Percentiles rank a stretch among this genome's conserved stretches.
Conservation (phyloP, 1,284 basidiomycete species). For the Stygiomarasmius scandens region DNA sequence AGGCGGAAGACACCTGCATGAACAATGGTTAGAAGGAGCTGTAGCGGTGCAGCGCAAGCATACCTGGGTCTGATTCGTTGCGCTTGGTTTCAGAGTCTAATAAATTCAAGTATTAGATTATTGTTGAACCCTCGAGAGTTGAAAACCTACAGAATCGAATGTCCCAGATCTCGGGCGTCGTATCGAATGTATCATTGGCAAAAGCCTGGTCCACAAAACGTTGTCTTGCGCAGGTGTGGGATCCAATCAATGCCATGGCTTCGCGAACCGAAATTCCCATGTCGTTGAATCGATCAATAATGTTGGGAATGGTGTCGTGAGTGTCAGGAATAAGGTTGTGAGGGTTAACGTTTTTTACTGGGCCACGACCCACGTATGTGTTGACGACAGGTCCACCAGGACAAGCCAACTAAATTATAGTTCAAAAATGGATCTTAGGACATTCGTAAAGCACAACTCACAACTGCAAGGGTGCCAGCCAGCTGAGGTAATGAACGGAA, state of each 20-base stretch:
- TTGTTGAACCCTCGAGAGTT: too few species aligned
- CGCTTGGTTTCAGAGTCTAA: not conserved
- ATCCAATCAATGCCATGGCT: slow-evolving; percentile 20
- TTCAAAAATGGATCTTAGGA: too few species aligned
- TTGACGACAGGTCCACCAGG: slow-evolving; percentile 17
- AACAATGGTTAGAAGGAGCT: too few species aligned
- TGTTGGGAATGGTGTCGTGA: slow-evolving; percentile 1
- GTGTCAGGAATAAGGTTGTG: slow-evolving; percentile 19
- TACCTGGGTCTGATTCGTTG: not conserved
- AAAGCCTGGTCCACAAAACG: slow-evolving; percentile 15
- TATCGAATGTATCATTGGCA: slow-evolving; percentile 12
- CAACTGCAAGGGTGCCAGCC: slow-evolving; percentile 7
- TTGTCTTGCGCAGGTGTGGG: slow-evolving; percentile 20
- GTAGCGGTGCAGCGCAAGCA: not conserved
- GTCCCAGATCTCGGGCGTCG: slow-evolving; percentile 20
- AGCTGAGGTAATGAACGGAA: too few species aligned
- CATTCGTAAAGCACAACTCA: not conserved
- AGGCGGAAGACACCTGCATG: slow-evolving; percentile 13
- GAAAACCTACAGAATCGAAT: slow-evolving; percentile 17
- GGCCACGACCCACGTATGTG: slow-evolving; percentile 14
- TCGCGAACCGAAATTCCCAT: slow-evolving; percentile 19
- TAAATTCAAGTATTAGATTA: too few species aligned
- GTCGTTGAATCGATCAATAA: slow-evolving; percentile 19
- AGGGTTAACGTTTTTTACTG: slow-evolving; percentile 12
- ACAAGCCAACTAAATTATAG: slow-evolving; percentile 18